These are phyloP conservation scores for Pythium oligandrum DNA, from an alignment of 352 stramenopile species.

Conservation along the genomic window DNA sequence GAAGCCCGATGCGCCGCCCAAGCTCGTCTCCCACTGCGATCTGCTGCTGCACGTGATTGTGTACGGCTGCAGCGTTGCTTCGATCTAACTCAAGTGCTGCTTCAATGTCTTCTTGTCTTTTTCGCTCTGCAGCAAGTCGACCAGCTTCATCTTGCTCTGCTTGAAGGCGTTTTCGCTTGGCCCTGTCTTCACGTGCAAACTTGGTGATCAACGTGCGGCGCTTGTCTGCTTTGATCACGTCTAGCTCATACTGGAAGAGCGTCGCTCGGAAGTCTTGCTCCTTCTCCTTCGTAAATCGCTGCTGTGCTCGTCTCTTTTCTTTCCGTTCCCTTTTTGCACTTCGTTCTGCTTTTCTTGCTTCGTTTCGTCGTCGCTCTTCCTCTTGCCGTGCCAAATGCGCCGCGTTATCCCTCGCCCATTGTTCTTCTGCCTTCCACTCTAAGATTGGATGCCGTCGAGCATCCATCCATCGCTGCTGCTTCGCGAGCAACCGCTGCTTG, in stretches of 20 bases:
- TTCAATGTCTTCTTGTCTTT: background rate
- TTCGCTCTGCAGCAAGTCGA: background rate
- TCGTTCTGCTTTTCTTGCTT: conserved; percentile 22
- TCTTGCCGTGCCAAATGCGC: conserved; percentile 21
- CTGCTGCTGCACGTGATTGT: conserved; percentile 20
- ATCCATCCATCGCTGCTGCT: conserved; percentile 39
- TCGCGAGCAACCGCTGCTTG: conserved; percentile 17
- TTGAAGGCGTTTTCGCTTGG: conserved; percentile 14
- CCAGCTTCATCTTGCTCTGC: conserved; percentile 8
- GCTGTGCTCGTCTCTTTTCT: conserved; percentile 37
- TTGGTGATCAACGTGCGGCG: conserved; percentile 35
- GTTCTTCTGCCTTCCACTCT: conserved; percentile 42
- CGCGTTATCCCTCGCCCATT: conserved; percentile 37
- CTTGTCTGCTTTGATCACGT: conserved; percentile 38
- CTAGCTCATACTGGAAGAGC: conserved; percentile 38
- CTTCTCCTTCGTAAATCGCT: conserved; percentile 39
- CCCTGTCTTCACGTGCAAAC: conserved; percentile 39
- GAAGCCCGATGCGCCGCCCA: conserved; percentile 36
- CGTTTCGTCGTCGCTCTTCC: conserved; percentile 16
- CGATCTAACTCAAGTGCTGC: conserved; percentile 6
- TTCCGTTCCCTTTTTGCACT: conserved; percentile 34
- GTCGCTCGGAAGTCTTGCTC: conserved; percentile 39
- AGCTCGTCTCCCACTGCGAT: conserved; percentile 37
- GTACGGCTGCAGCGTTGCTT: background rate
- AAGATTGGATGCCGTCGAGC: conserved; percentile 37